Base-by-base conservation (phyloP, 495 filamentous ascomycete species). In the Aspergillus sclerotiicarbonarius region DNA sequence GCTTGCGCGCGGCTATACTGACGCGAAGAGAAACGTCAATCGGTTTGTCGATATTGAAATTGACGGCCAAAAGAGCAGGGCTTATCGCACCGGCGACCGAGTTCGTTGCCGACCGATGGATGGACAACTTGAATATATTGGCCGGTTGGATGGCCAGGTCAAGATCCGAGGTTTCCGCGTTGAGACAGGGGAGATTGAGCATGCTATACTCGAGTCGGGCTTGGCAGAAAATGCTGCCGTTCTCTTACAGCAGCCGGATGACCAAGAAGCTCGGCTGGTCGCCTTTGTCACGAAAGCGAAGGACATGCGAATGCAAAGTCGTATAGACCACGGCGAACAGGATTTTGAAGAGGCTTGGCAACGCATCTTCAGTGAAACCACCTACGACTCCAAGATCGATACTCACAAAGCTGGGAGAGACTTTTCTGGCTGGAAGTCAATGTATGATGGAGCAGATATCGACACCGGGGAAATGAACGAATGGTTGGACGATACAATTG, bases 101-200 rank as follows among this genome's bases (percentile, higher is more conserved):
- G 53, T 29, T 19, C 53, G 53, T 18, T 47, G 19, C 13, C 39
- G 43, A 12, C 51, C 51, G 20, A 12, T n/a, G 3, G 53, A 56
- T 10, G 43, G 53, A 10, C 8, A 18, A 8, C 12, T 56, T 10
- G 43, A 48, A 31, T 56, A 8, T 31, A 33, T 56, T 33, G 53
- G 53, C 15, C 53, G 53, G 7, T n/a, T 37, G 15, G 53, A 56
- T 30, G 16, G 29, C 7, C 53, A 56, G 29, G 53, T 56, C 37
- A 56, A 56, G n/a, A n/a, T 56, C 20, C 41, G 43, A 19, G 53
- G 53, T 10, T 8, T 19, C 7, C 53, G 53, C 1, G 45, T 56
- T 32, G 53, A 56, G n/a, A 31, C 45, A 9, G 53, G 29, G 1
- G 53, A 56, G 29, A 56, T 56, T 31, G 53, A 56, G 41, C 39